Conservation (phyloP, 2,329 filamentous ascomycete species). For the Achaetomium macrosporum region DNA sequence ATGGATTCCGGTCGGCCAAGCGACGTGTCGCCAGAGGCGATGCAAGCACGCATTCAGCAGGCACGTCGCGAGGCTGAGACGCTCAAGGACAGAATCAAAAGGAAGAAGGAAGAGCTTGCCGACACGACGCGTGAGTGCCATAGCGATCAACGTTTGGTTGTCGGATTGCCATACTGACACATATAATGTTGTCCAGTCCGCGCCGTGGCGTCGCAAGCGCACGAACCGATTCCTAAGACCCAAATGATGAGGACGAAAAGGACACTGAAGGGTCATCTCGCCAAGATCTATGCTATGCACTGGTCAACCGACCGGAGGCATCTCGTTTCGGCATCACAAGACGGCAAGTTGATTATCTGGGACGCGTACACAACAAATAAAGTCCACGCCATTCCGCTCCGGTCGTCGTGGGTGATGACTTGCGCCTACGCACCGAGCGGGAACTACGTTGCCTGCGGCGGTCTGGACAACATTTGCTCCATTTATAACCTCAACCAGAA, state of each 20-base stretch:
- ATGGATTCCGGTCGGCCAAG: conserved; percentile 52
- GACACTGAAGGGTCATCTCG: conserved; percentile 93
- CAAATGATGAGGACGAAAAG: conserved; percentile 94
- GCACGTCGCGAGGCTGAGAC: conserved; percentile 96
- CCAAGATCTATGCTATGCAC: conserved; percentile 99
- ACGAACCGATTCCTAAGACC: conserved; percentile 86
- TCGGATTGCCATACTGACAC: conserved; percentile 17
- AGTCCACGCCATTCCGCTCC: conserved; percentile 93
- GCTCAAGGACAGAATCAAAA: conserved; percentile 97
- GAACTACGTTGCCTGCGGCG: conserved; percentile 97
- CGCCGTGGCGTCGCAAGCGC: conserved; percentile 84
- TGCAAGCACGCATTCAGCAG: conserved; percentile 89
- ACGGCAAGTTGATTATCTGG: conserved; percentile 99
- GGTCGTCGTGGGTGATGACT: conserved; percentile 99
- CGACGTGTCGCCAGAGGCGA: conserved; percentile 66
- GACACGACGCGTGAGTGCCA: conserved; percentile 85
- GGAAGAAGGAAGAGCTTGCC: conserved; percentile 98
- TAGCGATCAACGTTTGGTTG: conserved; percentile 4
- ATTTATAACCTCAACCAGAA: conserved; percentile 97
- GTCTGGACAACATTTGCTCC: conserved; percentile 98
- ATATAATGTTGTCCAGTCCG: conserved; percentile 56
- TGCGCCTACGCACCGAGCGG: conserved; percentile 98
- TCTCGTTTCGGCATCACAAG: conserved; percentile 94
- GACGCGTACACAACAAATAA: conserved; percentile 99
- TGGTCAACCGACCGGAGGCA: conserved; percentile 98